A percentile compares a stretch with the other conserved stretches of the same genome.
phyloP scores from a whole-genome alignment of 495 filamentous ascomycete species.

The Neurospora sublineolata region DNA sequence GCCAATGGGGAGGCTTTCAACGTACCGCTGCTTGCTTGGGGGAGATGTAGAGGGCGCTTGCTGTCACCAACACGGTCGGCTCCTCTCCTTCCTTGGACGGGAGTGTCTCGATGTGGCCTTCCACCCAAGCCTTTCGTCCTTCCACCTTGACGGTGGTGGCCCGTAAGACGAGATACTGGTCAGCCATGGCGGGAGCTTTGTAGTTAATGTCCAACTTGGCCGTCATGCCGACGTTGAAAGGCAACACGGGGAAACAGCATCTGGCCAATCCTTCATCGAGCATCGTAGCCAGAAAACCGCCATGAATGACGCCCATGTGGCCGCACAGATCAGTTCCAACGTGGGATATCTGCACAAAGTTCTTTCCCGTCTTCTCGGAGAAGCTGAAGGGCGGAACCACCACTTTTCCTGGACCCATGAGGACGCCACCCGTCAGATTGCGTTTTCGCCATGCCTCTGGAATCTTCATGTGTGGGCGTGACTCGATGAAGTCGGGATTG shows the following conservation, averaged over 20 bases:
- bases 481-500: slow-evolving; percentile 58
- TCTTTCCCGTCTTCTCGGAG: slow-evolving; percentile 57
- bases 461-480: slow-evolving; percentile 79
- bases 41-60: slow-evolving; percentile 76
- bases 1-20: slow-evolving; percentile 3
- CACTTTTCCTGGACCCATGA: slow-evolving; percentile 64
- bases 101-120: slow-evolving; percentile 79
- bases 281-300: slow-evolving; percentile 81
- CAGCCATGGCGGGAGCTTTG: slow-evolving; percentile 62
- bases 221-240: slow-evolving; percentile 81
- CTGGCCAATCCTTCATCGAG: slow-evolving; percentile 84
- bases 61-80: slow-evolving; percentile 22
- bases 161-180: slow-evolving; percentile 64
- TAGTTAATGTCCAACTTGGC: slow-evolving; percentile 89
- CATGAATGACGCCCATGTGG: slow-evolving; percentile 85
- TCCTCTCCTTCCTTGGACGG: slow-evolving; percentile 31
- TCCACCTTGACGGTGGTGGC: slow-evolving; percentile 81
- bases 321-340: slow-evolving; percentile 77
- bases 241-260: slow-evolving; percentile 83
- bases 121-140: slow-evolving; percentile 93
- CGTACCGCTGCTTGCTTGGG: slow-evolving; percentile 70
- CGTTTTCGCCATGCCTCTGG: slow-evolving; percentile 51
- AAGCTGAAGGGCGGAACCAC: slow-evolving; percentile 75
- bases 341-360: slow-evolving; percentile 63
- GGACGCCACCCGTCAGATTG: slow-evolving; percentile 73